Evolutionary conservation across 768 basidiomycete species (phyloP).

Genomic region (Dioszegia aurantiaca): DNA sequence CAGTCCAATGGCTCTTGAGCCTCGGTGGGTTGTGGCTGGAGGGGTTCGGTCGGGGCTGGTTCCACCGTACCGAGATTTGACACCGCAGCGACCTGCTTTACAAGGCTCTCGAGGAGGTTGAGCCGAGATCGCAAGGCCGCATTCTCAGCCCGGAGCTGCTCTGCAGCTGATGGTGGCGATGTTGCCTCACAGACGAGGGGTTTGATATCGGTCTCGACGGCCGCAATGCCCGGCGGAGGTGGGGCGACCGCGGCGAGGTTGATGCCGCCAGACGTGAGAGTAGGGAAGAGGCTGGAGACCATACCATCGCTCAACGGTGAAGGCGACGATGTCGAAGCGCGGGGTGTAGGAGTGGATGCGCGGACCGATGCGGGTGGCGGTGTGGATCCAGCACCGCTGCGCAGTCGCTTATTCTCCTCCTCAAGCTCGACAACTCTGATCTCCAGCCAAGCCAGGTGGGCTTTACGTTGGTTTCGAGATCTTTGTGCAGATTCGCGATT

Average conservation of each 20-base stretch:
- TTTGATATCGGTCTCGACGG: slow-evolving; percentile 26
- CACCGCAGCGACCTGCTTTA: slow-evolving; percentile 38
- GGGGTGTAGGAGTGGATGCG: slow-evolving; percentile 26
- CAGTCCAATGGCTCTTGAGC: slow-evolving; percentile 9
- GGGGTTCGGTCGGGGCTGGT: too few relatives aligned
- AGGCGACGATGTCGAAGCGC: slow-evolving; percentile 27
- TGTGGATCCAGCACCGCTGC: slow-evolving; percentile 13
- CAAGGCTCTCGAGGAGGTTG: slow-evolving; percentile 34
- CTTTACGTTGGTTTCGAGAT: slow-evolving; percentile 84
- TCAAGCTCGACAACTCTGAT: slow-evolving; percentile 69
- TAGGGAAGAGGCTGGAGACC: slow-evolving; percentile 16
- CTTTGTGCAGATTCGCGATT: slow-evolving; percentile 93
- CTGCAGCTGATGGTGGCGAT: neutral
- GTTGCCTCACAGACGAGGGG: slow-evolving; percentile 14
- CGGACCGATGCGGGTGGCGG: neutral
- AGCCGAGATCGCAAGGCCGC: slow-evolving; percentile 35
- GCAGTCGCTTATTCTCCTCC: slow-evolving; percentile 67
- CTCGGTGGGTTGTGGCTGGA: neutral
- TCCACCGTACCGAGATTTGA: slow-evolving; percentile 28
- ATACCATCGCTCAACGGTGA: slow-evolving; percentile 14
- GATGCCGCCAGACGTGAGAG: slow-evolving; percentile 28
- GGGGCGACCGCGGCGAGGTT: slow-evolving; percentile 40
- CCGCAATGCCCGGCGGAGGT: slow-evolving; percentile 29
- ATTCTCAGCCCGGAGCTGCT: slow-evolving; percentile 25
- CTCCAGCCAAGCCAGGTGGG: slow-evolving; percentile 70